These are phyloP conservation scores for Aspergillus nomiae DNA, from an alignment of 2,329 filamentous ascomycete species.

Conservation along the genomic window DNA sequence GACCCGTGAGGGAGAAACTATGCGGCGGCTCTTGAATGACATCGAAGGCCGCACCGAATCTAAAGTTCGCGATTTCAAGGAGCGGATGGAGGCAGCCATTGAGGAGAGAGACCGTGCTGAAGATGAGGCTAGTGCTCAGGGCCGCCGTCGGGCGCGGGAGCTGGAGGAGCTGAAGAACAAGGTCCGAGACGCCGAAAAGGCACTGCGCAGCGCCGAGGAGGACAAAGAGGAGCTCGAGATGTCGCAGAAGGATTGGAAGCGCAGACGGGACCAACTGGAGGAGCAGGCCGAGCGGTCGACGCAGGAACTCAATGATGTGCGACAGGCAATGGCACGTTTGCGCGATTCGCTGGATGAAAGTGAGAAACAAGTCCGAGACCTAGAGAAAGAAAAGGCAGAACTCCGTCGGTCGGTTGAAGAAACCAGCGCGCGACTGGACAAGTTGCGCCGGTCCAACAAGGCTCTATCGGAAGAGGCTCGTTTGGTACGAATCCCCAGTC, in stretches of 20 bases:
- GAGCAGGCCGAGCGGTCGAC: slow-evolving; percentile 66
- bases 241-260: slow-evolving; percentile 72
- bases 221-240: slow-evolving; percentile 78
- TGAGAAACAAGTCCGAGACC: slow-evolving; percentile 79
- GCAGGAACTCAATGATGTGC: slow-evolving; percentile 74
- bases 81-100: slow-evolving; percentile 83
- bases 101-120: slow-evolving; percentile 92
- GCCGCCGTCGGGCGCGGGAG: slow-evolving; percentile 76
- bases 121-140: slow-evolving; percentile 80
- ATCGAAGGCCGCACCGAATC: slow-evolving; percentile 80
- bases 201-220: slow-evolving; percentile 68
- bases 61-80: slow-evolving; percentile 84
- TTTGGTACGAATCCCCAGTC: slow-evolving; percentile 52
- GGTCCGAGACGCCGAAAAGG: slow-evolving; percentile 78
- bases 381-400: slow-evolving; percentile 79
- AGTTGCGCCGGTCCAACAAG: slow-evolving; percentile 69
- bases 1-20: slow-evolving; percentile 89
- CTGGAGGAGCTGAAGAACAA: slow-evolving; percentile 80
- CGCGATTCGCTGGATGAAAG: slow-evolving; percentile 81
- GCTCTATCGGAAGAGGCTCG: slow-evolving; percentile 62
- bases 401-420: slow-evolving; percentile 77
- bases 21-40: slow-evolving; percentile 84
- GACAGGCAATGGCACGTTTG: slow-evolving; percentile 74
- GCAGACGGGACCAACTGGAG: slow-evolving; percentile 75
- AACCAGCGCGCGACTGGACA: slow-evolving; percentile 73